These are phyloP conservation scores for Trichoderma asperelloides DNA, from an alignment of 495 filamentous ascomycete species.

Conservation along the genomic window DNA sequence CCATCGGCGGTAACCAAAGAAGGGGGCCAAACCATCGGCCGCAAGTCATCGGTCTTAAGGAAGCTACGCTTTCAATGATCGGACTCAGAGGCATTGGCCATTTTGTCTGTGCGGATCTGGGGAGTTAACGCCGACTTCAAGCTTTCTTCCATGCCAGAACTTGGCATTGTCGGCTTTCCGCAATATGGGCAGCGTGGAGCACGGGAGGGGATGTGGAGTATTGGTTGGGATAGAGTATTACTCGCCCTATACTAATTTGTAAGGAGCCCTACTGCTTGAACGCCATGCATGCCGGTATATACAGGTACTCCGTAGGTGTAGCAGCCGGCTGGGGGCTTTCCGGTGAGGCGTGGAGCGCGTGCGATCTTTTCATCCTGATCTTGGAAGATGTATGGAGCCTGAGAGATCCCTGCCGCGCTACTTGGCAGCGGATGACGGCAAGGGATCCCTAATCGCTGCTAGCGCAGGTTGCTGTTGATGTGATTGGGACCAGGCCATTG, in stretches of 20 bases:
- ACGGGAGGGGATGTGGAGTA: neutral
- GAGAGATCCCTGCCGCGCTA: neutral
- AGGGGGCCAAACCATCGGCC: neutral
- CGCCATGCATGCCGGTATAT: neutral
- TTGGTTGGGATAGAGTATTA: no score
- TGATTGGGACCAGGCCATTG: conserved; percentile 6
- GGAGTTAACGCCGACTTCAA: neutral
- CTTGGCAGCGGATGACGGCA: neutral
- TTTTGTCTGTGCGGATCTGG: neutral
- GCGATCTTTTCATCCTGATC: conserved; percentile 6
- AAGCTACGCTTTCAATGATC: neutral
- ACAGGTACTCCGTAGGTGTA: neutral
- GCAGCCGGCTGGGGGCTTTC: neutral
- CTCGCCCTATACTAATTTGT: neutral
- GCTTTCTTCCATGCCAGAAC: neutral
- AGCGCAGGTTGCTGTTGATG: conserved; percentile 1
- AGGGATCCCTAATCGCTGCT: neutral
- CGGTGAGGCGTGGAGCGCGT: conserved; percentile 2
- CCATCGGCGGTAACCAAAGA: neutral
- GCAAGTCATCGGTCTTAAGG: neutral
- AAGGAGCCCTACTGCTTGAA: neutral
- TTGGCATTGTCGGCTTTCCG: neutral
- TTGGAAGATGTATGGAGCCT: neutral
- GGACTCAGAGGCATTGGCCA: neutral
- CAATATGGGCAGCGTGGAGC: no score